Conservation (phyloP, 306 rosid genomes). For the Biancaea sappan region DNA sequence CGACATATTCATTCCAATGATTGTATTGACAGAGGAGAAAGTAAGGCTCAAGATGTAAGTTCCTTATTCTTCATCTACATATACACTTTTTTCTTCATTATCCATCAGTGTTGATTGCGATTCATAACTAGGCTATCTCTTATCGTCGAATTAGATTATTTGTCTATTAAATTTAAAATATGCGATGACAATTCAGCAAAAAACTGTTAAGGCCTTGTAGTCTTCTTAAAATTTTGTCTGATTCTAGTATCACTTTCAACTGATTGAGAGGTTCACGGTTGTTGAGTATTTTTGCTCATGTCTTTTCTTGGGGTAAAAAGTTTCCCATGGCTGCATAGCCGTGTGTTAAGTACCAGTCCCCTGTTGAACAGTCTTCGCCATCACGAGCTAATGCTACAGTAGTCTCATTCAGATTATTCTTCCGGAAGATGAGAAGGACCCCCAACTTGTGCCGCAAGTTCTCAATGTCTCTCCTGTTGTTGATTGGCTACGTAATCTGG, state of each 20-base stretch:
- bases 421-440: slow-evolving; percentile 37
- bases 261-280: not conserved
- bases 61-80: not conserved
- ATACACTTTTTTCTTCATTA: not conserved
- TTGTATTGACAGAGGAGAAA: slow-evolving; percentile 64
- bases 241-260: not conserved
- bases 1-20: slow-evolving; percentile 71
- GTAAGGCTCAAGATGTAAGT: slow-evolving; percentile 51
- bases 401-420: slow-evolving; percentile 44
- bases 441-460: slow-evolving; percentile 37
- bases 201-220: too few species aligned
- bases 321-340: not conserved
- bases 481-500: slow-evolving; percentile 65
- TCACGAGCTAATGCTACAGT: not conserved
- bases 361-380: not conserved
- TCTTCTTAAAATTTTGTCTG: not conserved
- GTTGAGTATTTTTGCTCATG: not conserved
- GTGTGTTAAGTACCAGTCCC: not conserved
- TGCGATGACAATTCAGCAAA: not conserved
- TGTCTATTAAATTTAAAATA: not conserved
- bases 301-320: not conserved
- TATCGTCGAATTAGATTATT: not conserved
- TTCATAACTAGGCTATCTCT: not conserved
- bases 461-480: slow-evolving; percentile 49
- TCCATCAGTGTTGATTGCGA: not conserved